A percentile compares a stretch with the other conserved stretches of the same genome.
Conservation (phyloP, 805 yeast species). For the Ogataea salicorniae region DNA sequence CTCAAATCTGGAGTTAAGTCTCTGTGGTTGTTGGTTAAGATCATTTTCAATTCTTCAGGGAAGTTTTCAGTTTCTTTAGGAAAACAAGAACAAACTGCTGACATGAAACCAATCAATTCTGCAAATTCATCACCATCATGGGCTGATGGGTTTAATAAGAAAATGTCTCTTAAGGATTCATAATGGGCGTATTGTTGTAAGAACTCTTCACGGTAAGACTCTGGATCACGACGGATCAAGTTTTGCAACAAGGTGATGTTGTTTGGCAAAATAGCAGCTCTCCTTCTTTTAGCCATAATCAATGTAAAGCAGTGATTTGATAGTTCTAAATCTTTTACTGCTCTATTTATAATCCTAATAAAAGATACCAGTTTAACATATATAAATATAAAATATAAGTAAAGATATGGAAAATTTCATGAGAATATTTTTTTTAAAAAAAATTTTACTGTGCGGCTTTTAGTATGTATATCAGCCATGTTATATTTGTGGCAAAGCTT, state of each 20-base stretch:
- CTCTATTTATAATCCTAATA: too few species aligned
- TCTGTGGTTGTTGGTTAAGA: constrained; percentile 71
- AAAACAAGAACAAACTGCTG: constrained; percentile 87
- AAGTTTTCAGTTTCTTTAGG: constrained; percentile 83
- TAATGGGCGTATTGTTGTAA: constrained; percentile 89
- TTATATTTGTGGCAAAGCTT: too few species aligned
- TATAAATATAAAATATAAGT: too few species aligned
- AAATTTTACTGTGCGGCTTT: too few species aligned
- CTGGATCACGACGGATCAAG: constrained; percentile 89
- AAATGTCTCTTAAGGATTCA: constrained; percentile 83
- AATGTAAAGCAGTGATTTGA: background rate
- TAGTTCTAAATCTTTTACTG: too few species aligned
- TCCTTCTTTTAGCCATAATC: constrained; percentile 75
- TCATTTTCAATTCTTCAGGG: constrained; percentile 71
- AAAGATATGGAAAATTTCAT: too few species aligned
- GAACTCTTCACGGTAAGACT: constrained; percentile 91
- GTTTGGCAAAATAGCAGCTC: constrained; percentile 91
- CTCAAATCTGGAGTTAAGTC: constrained; percentile 79
- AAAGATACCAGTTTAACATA: too few species aligned
- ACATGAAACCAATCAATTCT: constrained; percentile 83
- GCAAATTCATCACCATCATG: constrained; percentile 63
- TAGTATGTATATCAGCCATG: too few species aligned
- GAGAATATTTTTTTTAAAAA: too few species aligned
- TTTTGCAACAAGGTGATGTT: constrained; percentile 90
- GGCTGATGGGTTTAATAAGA: constrained; percentile 62